Evolutionary conservation across 2,329 filamentous ascomycete genomes (phyloP).

Genomic region (Fusarium cyanostomum): DNA sequence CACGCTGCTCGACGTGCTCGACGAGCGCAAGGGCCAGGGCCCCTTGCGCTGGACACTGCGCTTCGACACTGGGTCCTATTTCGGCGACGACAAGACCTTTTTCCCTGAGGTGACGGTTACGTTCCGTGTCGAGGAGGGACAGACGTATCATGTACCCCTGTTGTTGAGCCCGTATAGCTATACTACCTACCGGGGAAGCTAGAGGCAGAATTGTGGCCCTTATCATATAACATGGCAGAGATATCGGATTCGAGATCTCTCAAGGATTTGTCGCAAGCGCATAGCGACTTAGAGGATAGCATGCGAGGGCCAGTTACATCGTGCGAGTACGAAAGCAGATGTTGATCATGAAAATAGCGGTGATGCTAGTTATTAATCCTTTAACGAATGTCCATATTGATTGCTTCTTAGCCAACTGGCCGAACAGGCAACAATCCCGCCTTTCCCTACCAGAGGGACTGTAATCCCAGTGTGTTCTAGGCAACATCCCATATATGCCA

Average conservation of each 20-base stretch:
- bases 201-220: slow-evolving; percentile 34
- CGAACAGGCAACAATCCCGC: slow-evolving; percentile 15
- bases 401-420: slow-evolving; percentile 17
- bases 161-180: slow-evolving; percentile 82
- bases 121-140: slow-evolving; percentile 62
- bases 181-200: slow-evolving; percentile 83
- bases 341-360: slow-evolving; percentile 31
- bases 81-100: slow-evolving; percentile 69
- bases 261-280: background rate
- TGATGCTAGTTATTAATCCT: slow-evolving; percentile 36
- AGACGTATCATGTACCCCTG: slow-evolving; percentile 83
- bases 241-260: background rate
- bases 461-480: slow-evolving; percentile 18
- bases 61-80: slow-evolving; percentile 79
- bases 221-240: background rate
- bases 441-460: slow-evolving; percentile 40
- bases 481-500: slow-evolving; percentile 1
- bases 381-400: slow-evolving; percentile 32
- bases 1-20: slow-evolving; percentile 66
- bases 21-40: slow-evolving; percentile 51
- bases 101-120: slow-evolving; percentile 68
- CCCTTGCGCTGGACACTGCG: slow-evolving; percentile 72
- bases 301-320: background rate
- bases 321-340: slow-evolving; percentile 8
- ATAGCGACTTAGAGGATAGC: background rate